Conservation (phyloP, 2,329 filamentous ascomycete genomes). For the Neurospora crassa region DNA sequence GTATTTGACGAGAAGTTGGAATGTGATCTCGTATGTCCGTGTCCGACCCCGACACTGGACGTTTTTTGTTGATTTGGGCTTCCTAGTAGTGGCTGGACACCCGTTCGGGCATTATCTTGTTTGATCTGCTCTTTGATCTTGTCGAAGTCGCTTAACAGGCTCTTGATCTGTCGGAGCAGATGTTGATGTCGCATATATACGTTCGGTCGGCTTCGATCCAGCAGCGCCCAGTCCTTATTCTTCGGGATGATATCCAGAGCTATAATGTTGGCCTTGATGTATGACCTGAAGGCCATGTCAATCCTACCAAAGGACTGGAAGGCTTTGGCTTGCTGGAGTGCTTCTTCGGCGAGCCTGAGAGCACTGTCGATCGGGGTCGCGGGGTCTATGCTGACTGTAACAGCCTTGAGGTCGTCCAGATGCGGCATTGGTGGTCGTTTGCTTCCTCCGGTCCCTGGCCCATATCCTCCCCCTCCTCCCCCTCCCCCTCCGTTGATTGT, state of each 20-base stretch:
- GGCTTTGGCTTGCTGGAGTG: slow-evolving; percentile 51
- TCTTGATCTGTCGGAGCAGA: slow-evolving; percentile 40
- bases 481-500: slow-evolving; percentile 2
- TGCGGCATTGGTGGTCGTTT: slow-evolving; percentile 35
- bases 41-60: background rate
- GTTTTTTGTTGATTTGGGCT: background rate
- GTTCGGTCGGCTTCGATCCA: slow-evolving; percentile 46
- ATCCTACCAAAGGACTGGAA: slow-evolving; percentile 54
- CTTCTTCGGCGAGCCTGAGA: slow-evolving; percentile 41
- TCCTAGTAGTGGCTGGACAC: slow-evolving; percentile 37
- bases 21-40: background rate
- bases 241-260: slow-evolving; percentile 65
- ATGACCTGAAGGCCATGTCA: slow-evolving; percentile 74
- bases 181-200: slow-evolving; percentile 37
- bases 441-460: slow-evolving; percentile 12
- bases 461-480: slow-evolving; percentile 3
- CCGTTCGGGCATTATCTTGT: slow-evolving; percentile 53
- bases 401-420: slow-evolving; percentile 42
- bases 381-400: slow-evolving; percentile 35
- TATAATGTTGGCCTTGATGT: slow-evolving; percentile 72
- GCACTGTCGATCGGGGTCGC: slow-evolving; percentile 43
- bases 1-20: background rate
- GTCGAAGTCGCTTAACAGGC: slow-evolving; percentile 41
- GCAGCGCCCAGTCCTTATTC: slow-evolving; percentile 62
- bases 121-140: slow-evolving; percentile 51